Base-by-base conservation (phyloP, 106 monocot species). In the Dioscorea dumetorum region DNA sequence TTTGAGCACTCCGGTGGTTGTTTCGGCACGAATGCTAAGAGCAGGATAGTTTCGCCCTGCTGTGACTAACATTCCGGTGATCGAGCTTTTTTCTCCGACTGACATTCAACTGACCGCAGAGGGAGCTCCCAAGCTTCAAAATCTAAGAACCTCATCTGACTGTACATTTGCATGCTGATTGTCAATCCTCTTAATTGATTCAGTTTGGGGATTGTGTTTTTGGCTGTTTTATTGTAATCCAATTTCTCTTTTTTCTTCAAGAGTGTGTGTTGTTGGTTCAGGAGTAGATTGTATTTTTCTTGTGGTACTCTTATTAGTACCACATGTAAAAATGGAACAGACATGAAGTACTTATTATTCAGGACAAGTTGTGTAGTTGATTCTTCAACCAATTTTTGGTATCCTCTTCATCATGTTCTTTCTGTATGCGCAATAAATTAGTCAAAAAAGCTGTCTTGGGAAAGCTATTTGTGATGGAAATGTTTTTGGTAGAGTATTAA, bases 51-150 rank as follows among this genome's bases (percentile, higher is more conserved):
- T 41, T 63, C 59, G 5, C 74, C 74, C 77, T 76, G 79, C 89
- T 34, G 80, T 90, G 89, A 85, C 85, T 73, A 73, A 82, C 82
- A 67, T 78, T 81, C 71, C 49, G n/a, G 5, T 58, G 49, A 50
- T n/a, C 1, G 66, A 66, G 48, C 48, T 16, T 64, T 64, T 35
- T 59, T n/a, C 64, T 64, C 18, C n/a, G 32, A 41, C 64, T 64
- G 64, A 64, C 34, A 41, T 41, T 0, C 48, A 17, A 64, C 64
- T 64, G 64, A 64, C 64, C 20, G 17, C 41, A 35, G 19, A 18
- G 3, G 15, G 54, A 54, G 54, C 54, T 8, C 0, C 54, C 5
- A 18, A 19, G 13, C 7, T 54, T 19, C 0, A 13, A 19, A 54
- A 54, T 16, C 3, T 10, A 10, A 41, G 41, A 41, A 41, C 41